Evolutionary conservation across 2,329 filamentous ascomycete genomes (phyloP), one percentile per base, ranked within the genome.

Genomic region (Diaporthe citri): DNA sequence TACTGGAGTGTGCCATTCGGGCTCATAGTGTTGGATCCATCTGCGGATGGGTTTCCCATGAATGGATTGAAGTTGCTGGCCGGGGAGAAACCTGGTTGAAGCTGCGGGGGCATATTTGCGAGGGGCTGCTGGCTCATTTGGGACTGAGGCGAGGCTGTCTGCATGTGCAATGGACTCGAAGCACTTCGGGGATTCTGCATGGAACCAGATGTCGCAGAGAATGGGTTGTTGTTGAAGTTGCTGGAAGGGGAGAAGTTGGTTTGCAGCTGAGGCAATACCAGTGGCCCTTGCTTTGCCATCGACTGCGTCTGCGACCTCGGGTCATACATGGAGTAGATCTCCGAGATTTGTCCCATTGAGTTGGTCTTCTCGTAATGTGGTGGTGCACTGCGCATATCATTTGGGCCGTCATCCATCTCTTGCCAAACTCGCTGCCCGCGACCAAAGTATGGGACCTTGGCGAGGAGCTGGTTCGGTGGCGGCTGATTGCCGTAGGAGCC

Each of bases 381-480:
- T 8, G 62, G 36, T 20, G 66, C 22, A 13, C 70, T 57, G 56
- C 66, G 55, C 25, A 41, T 52, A 7, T 28, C 73, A 12, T 52
- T 72, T 9, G 70, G 57, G 8, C 59, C 74, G 25, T 82, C 81
- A 2, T 81, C 80, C 25, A 85, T 78, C 8, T 79, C 80, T 73
- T 83, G 77, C 81, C 81, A 82, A 6, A 76, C 71, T 48, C 75
- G 67, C 25, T 75, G 76, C 7, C 77, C 76, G 13, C 76, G 77
- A 9, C 76, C 80, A 25, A 86, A 75, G 66, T 85, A 83, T 0
- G 86, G 83, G 0, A 87, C 76, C 52, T 80, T 83, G 67, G 79
- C 79, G 7, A 81, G 75, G 8, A 84, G 36, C 4, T 80, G 43
- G 13, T 74, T 77, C 3, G 75, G 48, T 17, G 71, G 46, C 17